Conservation (phyloP, 805 yeast genomes). For the Nakazawaea populi region DNA sequence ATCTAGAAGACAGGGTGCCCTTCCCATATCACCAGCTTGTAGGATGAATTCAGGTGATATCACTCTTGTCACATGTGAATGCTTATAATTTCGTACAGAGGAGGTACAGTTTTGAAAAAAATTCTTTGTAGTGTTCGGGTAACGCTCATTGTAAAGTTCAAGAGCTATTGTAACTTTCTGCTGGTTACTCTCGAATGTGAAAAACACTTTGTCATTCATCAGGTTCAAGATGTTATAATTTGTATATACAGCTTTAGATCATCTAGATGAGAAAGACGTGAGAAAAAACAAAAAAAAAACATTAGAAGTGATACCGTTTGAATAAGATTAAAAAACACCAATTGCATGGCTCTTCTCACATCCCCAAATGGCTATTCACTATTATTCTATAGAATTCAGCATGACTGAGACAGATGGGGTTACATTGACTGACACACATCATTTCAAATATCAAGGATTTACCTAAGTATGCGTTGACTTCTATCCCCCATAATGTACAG, state of each 20-base stretch:
- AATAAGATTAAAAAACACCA: too few relatives aligned
- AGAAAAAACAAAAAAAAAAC: background rate
- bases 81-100: conserved; percentile 12
- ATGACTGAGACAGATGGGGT: too few relatives aligned
- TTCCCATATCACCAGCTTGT: conserved; percentile 17
- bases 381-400: too few relatives aligned
- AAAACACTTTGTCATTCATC: conserved; percentile 6
- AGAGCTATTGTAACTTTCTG: conserved; percentile 9
- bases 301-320: background rate
- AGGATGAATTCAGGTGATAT: conserved; percentile 23
- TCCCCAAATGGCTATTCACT: too few relatives aligned
- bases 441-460: too few relatives aligned
- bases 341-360: too few relatives aligned
- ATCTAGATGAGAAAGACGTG: background rate
- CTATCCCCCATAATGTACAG: too few relatives aligned
- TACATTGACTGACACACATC: too few relatives aligned
- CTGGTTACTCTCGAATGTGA: conserved; percentile 1
- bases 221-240: too few relatives aligned
- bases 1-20: background rate
- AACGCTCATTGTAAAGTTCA: conserved; percentile 10
- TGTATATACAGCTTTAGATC: background rate
- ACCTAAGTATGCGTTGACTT: too few relatives aligned
- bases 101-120: conserved; percentile 14
- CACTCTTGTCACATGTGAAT: conserved; percentile 17
- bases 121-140: conserved; percentile 13